Percentiles rank a stretch among this genome's conserved stretches.
Conservation (phyloP, 176 grass and related monocot species). For the Pharus latifolius region DNA sequence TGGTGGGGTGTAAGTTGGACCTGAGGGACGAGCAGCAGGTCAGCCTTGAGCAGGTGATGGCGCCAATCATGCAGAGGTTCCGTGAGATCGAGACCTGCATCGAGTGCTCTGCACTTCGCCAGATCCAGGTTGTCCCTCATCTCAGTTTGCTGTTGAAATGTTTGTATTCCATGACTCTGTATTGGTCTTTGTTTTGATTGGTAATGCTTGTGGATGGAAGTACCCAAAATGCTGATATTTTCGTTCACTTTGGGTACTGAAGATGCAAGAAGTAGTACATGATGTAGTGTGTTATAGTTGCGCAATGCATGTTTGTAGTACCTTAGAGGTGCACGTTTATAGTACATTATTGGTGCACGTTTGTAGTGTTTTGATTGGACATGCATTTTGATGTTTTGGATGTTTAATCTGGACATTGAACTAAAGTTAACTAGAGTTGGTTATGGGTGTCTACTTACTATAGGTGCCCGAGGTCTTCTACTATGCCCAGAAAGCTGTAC, state of each 20-base stretch:
- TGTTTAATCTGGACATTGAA: neutral
- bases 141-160: neutral
- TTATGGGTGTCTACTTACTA: neutral
- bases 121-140: constrained; percentile 74
- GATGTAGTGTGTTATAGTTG: too few relatives aligned
- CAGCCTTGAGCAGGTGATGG: constrained; percentile 89
- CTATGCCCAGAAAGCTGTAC: constrained; percentile 92
- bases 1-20: constrained; percentile 93
- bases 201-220: neutral
- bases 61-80: constrained; percentile 89
- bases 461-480: constrained; percentile 93
- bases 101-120: constrained; percentile 84
- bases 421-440: neutral
- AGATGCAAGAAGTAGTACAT: too few relatives aligned
- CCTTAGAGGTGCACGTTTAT: neutral
- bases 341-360: neutral
- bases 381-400: too few relatives aligned
- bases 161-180: neutral
- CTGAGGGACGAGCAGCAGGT: constrained; percentile 83
- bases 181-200: neutral
- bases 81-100: constrained; percentile 97
- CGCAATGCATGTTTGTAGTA: neutral
- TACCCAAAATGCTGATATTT: neutral
- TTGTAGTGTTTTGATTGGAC: too few relatives aligned
- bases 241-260: neutral